These are phyloP conservation scores for Hanseniaspora mollemarum DNA, from an alignment of 805 yeast genomes.

Conservation along the genomic window DNA sequence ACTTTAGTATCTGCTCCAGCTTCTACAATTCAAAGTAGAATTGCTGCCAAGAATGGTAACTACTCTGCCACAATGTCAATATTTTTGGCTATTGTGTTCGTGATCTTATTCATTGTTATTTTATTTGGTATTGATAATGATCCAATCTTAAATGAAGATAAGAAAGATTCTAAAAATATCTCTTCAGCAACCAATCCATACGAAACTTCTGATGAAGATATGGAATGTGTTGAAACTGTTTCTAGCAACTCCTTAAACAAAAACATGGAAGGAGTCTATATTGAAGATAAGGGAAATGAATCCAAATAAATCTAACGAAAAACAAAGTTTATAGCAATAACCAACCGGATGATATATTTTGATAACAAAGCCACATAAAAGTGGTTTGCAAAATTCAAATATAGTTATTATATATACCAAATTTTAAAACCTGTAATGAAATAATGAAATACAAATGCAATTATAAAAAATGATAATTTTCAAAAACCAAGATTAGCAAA, in stretches of 20 bases:
- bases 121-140: slow-evolving; percentile 51
- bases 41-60: slow-evolving; percentile 41
- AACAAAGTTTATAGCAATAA: not conserved
- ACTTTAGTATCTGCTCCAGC: slow-evolving; percentile 57
- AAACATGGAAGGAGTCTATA: not conserved
- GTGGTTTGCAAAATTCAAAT: no score
- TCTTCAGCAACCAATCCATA: not conserved
- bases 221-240: not conserved
- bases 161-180: not conserved
- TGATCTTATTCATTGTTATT: slow-evolving; percentile 38
- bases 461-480: no score
- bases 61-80: slow-evolving; percentile 57
- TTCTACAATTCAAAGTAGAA: slow-evolving; percentile 55
- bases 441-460: no score
- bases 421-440: no score
- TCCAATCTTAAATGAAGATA: slow-evolving; percentile 11
- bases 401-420: no score
- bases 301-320: not conserved
- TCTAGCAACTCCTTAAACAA: slow-evolving; percentile 7
- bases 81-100: slow-evolving; percentile 54
- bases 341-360: no score
- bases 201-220: not conserved
- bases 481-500: no score
- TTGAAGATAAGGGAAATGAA: not conserved
- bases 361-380: no score